These are phyloP conservation scores for Sporisorium reilianum DNA, from an alignment of 1,284 basidiomycete species.

Conservation along the genomic window DNA sequence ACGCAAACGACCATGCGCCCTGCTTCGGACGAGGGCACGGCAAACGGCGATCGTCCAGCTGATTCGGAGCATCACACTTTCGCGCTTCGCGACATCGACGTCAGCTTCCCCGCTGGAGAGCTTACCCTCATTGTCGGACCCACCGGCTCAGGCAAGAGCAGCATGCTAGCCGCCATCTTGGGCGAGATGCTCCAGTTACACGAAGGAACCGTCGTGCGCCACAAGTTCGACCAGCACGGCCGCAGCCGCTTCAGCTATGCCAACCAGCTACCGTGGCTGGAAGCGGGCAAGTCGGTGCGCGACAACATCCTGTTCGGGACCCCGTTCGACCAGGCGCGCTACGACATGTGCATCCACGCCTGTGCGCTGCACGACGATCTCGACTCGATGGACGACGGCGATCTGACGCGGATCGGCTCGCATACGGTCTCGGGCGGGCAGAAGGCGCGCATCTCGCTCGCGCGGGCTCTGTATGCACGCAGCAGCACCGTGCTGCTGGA, in stretches of 20 bases:
- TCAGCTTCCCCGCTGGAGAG: constrained; percentile 46
- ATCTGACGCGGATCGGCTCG: constrained; percentile 61
- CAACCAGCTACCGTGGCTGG: constrained; percentile 48
- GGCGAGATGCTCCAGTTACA: constrained; percentile 57
- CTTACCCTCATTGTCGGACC: constrained; percentile 58
- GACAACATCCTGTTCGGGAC: constrained; percentile 62
- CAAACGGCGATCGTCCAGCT: not conserved
- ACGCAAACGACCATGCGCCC: constrained; percentile 12
- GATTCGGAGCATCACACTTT: constrained; percentile 6
- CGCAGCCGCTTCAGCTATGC: constrained; percentile 55
- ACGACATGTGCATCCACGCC: constrained; percentile 53
- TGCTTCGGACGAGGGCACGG: not conserved
- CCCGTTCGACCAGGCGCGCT: constrained; percentile 50
- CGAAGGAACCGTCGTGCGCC: constrained; percentile 31
- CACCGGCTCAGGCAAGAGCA: constrained; percentile 63
- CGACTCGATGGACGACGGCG: constrained; percentile 59
- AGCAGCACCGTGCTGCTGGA: constrained; percentile 62
- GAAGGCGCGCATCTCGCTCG: constrained; percentile 61
- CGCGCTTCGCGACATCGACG: constrained; percentile 42
- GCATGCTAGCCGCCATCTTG: constrained; percentile 57
- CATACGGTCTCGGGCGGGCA: constrained; percentile 65
- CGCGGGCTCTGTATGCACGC: constrained; percentile 62
- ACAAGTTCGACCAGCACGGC: constrained; percentile 50
- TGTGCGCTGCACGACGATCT: constrained; percentile 64
- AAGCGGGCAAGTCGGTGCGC: constrained; percentile 51